Base-by-base conservation (phyloP, 2,329 filamentous ascomycete species). In the Ophiostoma ulmi region DNA sequence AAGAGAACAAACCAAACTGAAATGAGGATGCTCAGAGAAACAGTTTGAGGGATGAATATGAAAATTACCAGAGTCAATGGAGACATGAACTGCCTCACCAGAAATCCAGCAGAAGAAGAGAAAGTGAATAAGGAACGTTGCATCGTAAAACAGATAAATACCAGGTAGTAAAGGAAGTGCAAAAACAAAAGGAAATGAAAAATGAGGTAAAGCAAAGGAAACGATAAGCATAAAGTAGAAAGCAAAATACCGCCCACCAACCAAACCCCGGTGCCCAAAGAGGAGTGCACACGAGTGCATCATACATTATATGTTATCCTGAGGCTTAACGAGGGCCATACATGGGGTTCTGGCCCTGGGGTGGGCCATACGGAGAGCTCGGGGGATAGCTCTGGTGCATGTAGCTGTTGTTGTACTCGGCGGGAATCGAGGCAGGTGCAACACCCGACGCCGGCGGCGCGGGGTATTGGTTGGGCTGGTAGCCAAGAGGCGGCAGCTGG, bases 401-500 rank as follows among this genome's bases (percentile, higher is more conserved):
- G 74, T 86, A 84, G 73, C 80, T 81, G 70, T 78, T 75, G 75
- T 80, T 80, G 76, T 90, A 90, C 70, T 89, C 86, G 11, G 85
- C 80, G 4, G 88, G 78, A 17, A 80, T 79, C 75, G 86, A 84
- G 74, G 85, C 83, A 31, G 88, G 85, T 31, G 81, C 82, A 5
- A 88, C 85, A 35, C 81, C 81, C 1, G 81, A 82, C 17, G 84
- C 82, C 1, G 87, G 84, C 20, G 88, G 87, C n/a, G 87, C 84
- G 58, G 88, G 86, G 76, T 93, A 93, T 75, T 90, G 88, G 72
- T 83, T 78, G 39, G 87, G 83, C 76, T 90, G 87, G 76, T 93
- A 94, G 14, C 89, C 89, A 76, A 93, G 92, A 1, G 91, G 91
- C 65, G 91, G 91, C 39, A 93, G 82, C 76, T 92, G 91, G 11